Percentiles rank a stretch among this genome's conserved stretches.
Conservation (phyloP, 805 yeast species). For the Hanseniaspora lindneri region DNA sequence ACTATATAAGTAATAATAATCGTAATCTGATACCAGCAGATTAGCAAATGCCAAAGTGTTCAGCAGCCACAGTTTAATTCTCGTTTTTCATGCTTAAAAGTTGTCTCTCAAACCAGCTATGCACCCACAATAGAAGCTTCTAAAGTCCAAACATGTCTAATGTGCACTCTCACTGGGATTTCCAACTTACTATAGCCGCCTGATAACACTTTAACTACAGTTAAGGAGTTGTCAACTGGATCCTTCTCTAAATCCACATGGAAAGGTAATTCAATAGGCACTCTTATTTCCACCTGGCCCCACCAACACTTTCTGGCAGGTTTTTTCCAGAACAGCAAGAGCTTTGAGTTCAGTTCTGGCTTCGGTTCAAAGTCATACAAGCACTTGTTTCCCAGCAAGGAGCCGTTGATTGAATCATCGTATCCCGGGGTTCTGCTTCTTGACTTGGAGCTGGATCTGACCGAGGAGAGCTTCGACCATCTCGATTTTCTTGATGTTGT, state of each 20-base stretch:
- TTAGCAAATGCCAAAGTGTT: no score
- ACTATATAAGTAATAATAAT: no score
- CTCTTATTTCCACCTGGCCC: constrained; percentile 48
- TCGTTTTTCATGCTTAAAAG: no score
- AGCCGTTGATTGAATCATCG: constrained; percentile 13
- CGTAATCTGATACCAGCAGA: constrained; percentile 16
- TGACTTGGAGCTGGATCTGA: constrained; percentile 49
- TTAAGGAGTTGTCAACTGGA: constrained; percentile 20
- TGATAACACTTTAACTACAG: constrained; percentile 10
- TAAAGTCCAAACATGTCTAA: constrained; percentile 92
- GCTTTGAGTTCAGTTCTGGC: constrained; percentile 41
- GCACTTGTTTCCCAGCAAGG: constrained; percentile 23
- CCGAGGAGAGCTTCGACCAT: constrained; percentile 50
- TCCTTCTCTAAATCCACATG: constrained; percentile 12
- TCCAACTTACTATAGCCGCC: constrained; percentile 20
- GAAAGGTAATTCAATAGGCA: constrained; percentile 26
- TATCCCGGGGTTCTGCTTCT: constrained; percentile 34
- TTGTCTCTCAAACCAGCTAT: constrained; percentile 25
- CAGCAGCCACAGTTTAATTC: background rate
- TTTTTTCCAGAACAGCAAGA: constrained; percentile 86
- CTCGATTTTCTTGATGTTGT: constrained; percentile 36
- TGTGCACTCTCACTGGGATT: constrained; percentile 58
- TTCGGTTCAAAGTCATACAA: constrained; percentile 27
- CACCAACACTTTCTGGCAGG: constrained; percentile 99
- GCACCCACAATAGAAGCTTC: constrained; percentile 86